Conservation (phyloP, 2,329 filamentous ascomycete genomes). For the Trichoderma sp. region DNA sequence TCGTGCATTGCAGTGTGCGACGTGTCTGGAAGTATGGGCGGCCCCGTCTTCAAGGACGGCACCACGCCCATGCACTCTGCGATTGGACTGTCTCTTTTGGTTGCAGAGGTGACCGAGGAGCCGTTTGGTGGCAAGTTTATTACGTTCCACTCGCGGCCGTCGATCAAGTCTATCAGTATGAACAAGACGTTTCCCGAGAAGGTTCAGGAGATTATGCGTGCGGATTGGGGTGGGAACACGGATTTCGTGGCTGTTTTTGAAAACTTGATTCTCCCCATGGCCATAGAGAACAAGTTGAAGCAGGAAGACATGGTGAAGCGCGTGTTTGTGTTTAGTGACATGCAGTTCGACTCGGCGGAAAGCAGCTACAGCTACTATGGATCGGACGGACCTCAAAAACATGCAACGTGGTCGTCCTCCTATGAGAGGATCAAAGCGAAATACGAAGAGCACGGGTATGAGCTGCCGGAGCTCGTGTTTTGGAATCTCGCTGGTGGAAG, state of each 20-base stretch:
- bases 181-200: constrained; percentile 41
- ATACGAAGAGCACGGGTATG: constrained; percentile 51
- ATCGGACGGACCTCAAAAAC: background rate
- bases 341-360: constrained; percentile 53
- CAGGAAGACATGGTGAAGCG: constrained; percentile 60
- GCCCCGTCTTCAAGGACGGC: constrained; percentile 40
- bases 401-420: constrained; percentile 40
- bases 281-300: constrained; percentile 46
- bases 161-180: constrained; percentile 42
- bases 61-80: constrained; percentile 51
- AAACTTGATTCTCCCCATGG: constrained; percentile 52
- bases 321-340: constrained; percentile 59
- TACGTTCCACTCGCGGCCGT: constrained; percentile 46
- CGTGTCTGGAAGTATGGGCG: constrained; percentile 52
- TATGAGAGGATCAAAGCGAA: constrained; percentile 48
- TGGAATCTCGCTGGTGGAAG: constrained; percentile 54
- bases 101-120: constrained; percentile 50
- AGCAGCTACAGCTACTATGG: too few relatives aligned
- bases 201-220: constrained; percentile 29
- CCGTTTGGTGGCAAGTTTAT: constrained; percentile 56
- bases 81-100: constrained; percentile 54
- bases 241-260: constrained; percentile 55
- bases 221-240: constrained; percentile 45
- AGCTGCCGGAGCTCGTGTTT: constrained; percentile 58
- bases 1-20: constrained; percentile 57